phyloP scores from a whole-genome alignment of 1,284 basidiomycete species.

The Lentinula novae-zelandiae region DNA sequence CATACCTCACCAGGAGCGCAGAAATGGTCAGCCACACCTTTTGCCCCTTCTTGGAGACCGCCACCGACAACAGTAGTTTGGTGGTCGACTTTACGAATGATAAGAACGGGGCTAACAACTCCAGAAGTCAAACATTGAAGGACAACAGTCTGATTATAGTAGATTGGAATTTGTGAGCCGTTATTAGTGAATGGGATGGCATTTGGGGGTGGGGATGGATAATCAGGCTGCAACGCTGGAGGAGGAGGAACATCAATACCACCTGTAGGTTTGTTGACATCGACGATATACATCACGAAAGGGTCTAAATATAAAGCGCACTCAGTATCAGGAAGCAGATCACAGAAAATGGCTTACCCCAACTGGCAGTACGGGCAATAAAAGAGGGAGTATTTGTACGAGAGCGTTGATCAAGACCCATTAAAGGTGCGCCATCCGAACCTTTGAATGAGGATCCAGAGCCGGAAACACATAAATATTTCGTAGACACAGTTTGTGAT shows the following conservation, averaged over 20 bases:
- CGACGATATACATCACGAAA: conserved; percentile 94
- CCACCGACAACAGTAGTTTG: conserved; percentile 89
- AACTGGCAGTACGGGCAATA: conserved; percentile 80
- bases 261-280: conserved; percentile 76
- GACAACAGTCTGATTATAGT: conserved; percentile 96
- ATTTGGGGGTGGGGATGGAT: conserved; percentile 86
- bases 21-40: conserved; percentile 78
- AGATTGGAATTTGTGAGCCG: conserved; percentile 79
- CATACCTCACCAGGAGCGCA: conserved; percentile 83
- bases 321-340: conserved; percentile 5
- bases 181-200: conserved; percentile 80
- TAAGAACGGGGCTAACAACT: conserved; percentile 87
- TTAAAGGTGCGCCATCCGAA: conserved; percentile 81
- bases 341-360: conserved; percentile 50
- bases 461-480: conserved; percentile 92
- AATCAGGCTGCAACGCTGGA: conserved; percentile 77
- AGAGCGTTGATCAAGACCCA: conserved; percentile 74
- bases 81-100: conserved; percentile 92
- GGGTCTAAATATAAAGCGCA: conserved; percentile 53
- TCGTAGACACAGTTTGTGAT: conserved; percentile 92
- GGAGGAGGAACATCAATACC: conserved; percentile 74
- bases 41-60: conserved; percentile 76
- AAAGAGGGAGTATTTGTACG: conserved; percentile 76
- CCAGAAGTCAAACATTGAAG: conserved; percentile 93
- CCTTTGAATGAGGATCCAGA: conserved; percentile 88